phyloP scores from a whole-genome alignment of 2,329 filamentous ascomycete genomes.

The Colletotrichum magnum region DNA sequence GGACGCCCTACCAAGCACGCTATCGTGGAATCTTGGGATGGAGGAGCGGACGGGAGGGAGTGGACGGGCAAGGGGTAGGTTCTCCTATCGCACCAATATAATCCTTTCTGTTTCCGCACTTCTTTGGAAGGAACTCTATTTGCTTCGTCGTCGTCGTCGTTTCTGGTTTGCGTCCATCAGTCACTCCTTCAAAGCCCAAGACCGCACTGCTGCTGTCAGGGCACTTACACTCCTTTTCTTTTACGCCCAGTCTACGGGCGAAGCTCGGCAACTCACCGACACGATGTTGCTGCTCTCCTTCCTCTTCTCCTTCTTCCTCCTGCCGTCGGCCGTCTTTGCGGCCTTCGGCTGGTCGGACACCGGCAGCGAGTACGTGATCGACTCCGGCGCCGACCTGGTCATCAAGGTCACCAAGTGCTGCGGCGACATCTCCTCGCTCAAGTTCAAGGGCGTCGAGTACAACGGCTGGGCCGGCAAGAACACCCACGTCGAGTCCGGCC shows the following conservation, averaged over 20 bases:
- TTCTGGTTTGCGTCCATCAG: neutral
- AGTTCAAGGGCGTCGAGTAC: conserved; percentile 51
- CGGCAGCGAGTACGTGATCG: conserved; percentile 55
- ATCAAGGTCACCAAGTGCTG: conserved; percentile 53
- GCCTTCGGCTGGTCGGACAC: conserved; percentile 57
- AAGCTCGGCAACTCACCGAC: neutral
- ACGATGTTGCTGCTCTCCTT: conserved; percentile 47
- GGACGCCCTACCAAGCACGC: conserved; percentile 19
- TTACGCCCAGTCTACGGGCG: neutral
- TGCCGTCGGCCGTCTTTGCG: conserved; percentile 49
- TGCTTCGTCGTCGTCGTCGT: conserved; percentile 15
- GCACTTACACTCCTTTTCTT: neutral
- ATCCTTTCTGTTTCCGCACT: neutral
- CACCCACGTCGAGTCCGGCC: conserved; percentile 50
- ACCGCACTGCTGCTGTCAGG: conserved; percentile 26
- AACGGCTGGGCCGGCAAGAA: conserved; percentile 49
- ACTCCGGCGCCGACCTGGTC: conserved; percentile 49
- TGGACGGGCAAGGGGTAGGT: neutral
- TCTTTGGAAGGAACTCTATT: neutral
- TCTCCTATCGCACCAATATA: conserved; percentile 10
- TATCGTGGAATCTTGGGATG: conserved; percentile 3
- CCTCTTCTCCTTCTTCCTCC: conserved; percentile 46
- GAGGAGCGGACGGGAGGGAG: conserved; percentile 20
- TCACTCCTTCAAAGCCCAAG: conserved; percentile 11
- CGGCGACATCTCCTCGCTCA: conserved; percentile 52